phyloP scores from a whole-genome alignment of 148 eudicot species.

The Cornus florida region DNA sequence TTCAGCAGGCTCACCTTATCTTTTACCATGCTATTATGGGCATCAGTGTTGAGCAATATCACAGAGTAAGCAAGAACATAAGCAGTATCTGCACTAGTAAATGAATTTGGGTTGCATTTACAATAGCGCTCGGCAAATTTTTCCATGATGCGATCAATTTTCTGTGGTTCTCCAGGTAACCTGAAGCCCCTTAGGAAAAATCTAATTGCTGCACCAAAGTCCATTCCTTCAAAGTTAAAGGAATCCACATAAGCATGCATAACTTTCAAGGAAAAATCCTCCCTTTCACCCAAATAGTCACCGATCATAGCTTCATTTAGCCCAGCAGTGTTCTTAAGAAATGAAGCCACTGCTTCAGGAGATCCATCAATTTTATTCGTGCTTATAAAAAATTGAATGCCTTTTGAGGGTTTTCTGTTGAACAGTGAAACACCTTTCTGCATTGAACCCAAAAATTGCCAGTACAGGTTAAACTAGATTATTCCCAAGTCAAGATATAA shows the following conservation, averaged over 20 bases:
- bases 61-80: constrained; percentile 99
- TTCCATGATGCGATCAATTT: constrained; percentile 98
- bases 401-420: constrained; percentile 94
- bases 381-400: constrained; percentile 79
- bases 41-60: constrained; percentile 98
- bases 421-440: constrained; percentile 93
- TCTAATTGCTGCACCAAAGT: constrained; percentile 93
- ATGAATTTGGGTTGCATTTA: constrained; percentile 91
- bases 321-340: constrained; percentile 84
- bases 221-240: constrained; percentile 81
- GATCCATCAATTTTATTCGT: constrained; percentile 71
- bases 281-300: constrained; percentile 95
- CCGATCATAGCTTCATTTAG: constrained; percentile 86
- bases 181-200: constrained; percentile 93
- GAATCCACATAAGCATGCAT: constrained; percentile 99
- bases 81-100: constrained; percentile 95
- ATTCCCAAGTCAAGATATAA: background rate
- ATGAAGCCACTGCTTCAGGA: constrained; percentile 82
- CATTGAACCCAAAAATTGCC: constrained; percentile 29
- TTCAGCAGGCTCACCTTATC: constrained; percentile 69
- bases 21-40: constrained; percentile 95
- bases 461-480: constrained; percentile 12
- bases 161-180: constrained; percentile 98
- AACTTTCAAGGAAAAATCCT: constrained; percentile 85
- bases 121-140: constrained; percentile 99